Percentiles rank a stretch among this genome's conserved stretches.
phyloP scores from a whole-genome alignment of 495 filamentous ascomycete species.

The Podospora pseudopauciseta region DNA sequence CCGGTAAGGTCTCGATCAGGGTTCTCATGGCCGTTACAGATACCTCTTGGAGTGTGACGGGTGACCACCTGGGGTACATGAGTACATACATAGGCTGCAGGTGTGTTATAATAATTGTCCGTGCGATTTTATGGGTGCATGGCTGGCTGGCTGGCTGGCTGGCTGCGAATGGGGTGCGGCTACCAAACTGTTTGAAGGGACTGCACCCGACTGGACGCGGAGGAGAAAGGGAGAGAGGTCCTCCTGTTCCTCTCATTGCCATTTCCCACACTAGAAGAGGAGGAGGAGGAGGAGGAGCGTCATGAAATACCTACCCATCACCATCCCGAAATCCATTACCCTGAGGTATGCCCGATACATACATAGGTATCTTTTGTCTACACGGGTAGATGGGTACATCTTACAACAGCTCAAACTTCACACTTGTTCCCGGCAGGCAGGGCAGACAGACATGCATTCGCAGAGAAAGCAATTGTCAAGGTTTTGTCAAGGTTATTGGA shows the following conservation, averaged over 20 bases:
- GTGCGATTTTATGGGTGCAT: conserved; percentile 15
- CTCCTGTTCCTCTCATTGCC: conserved; percentile 8
- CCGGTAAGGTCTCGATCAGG: conserved; percentile 15
- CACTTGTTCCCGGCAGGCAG: neutral
- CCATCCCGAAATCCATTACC: no score
- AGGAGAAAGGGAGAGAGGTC: neutral
- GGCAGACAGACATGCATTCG: neutral
- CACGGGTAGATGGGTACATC: neutral
- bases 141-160: neutral
- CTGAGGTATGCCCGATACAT: no score
- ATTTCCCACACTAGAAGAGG: conserved; percentile 10
- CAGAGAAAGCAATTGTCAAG: neutral
- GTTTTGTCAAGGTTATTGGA: conserved; percentile 5
- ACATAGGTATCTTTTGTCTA: no score
- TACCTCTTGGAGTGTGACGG: conserved; percentile 12
- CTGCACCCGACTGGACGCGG: conserved; percentile 28
- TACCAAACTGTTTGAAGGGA: conserved; percentile 26
- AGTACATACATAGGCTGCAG: conserved; percentile 10
- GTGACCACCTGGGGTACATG: conserved; percentile 30
- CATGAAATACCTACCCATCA: no score
- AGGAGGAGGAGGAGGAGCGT: no score
- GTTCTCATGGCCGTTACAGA: conserved; percentile 4
- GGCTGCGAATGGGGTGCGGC: conserved; percentile 24
- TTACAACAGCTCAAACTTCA: no score
- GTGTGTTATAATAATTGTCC: conserved; percentile 23